phyloP scores from a whole-genome alignment of 169 alveolate species.

The Toxoplasma gondii region DNA sequence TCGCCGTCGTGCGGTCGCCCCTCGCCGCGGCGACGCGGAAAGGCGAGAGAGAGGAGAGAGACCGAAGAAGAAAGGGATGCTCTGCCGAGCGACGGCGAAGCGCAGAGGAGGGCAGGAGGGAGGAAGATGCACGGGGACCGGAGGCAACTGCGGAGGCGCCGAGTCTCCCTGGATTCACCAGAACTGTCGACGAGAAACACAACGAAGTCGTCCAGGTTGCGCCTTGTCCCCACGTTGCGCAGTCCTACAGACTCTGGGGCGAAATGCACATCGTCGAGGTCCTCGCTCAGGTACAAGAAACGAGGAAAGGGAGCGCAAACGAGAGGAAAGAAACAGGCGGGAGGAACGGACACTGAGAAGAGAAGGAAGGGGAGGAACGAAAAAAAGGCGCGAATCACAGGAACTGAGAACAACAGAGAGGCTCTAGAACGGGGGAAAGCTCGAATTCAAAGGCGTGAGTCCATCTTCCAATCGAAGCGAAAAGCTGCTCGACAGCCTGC shows the following conservation, averaged over 20 bases:
- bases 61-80: neutral
- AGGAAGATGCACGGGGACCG: neutral
- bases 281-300: conserved; percentile 20
- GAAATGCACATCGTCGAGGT: conserved; percentile 38
- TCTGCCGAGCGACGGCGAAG: neutral
- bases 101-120: neutral
- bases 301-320: neutral
- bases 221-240: conserved; percentile 49
- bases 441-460: too few relatives aligned
- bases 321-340: neutral
- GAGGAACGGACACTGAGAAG: neutral
- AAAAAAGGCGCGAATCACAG: too few relatives aligned
- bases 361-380: too few relatives aligned
- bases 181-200: neutral
- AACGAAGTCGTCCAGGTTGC: conserved; percentile 6
- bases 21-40: neutral
- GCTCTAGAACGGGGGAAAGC: too few relatives aligned
- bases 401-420: too few relatives aligned
- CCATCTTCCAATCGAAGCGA: too few relatives aligned
- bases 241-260: conserved; percentile 28
- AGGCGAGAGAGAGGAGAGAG: neutral
- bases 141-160: neutral
- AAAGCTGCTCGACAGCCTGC: too few relatives aligned
- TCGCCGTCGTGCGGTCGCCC: conserved; percentile 29
- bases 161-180: neutral